Base-by-base conservation (phyloP, 805 yeast genomes). In the Zygotorulaspora sp. region DNA sequence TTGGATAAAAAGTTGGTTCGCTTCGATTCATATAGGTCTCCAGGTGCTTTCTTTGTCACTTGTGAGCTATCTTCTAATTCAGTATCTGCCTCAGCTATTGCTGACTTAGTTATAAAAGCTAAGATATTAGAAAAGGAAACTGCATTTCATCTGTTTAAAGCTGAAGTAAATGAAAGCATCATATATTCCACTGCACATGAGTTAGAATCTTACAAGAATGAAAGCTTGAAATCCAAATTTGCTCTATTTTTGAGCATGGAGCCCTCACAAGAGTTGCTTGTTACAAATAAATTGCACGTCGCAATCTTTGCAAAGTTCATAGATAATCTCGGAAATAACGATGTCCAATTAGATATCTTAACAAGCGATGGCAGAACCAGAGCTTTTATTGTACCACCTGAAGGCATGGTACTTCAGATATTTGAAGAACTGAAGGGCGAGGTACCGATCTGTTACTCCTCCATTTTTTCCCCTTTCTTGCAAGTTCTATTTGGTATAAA, bases 81-180 rank as follows among this genome's bases (percentile, higher is more conserved):
- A 10, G 32, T 38, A 41, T 81, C 84, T 56, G 83, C 95, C 0
- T 77, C 76, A 44, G 73, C 86, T 14, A 67, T 89, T 37, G 67
- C 75, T 3, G 61, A 55, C 13, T 43, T 61, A 30, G 48, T 53
- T 5, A 52, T 54, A 42, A 88, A 86, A 57, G 85, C 95, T 0
- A 80, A 77, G 48, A 76, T 90, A 23, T 64, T 88, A 39, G 77
- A 78, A 54, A 89, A 90, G 53, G 74, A 79, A 1, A 83, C 87
- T 32, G 89, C 96, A 3, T 87, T 89, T 62, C 96, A 89, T 63
- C 63, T 90, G 21, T 90, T 90, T 68, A 77, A 73, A 47, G 65
- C 75, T 3, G 45, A 52, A 8, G 58, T 59, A 18, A 59, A 59
- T 37, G 68, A 67, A 24, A 40, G 67, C 42, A 52, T 70, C 23